A percentile compares a stretch with the other conserved stretches of the same genome.
Evolutionary conservation across 345 rosid genomes (phyloP).

Genomic region (Eucalyptus globulus): DNA sequence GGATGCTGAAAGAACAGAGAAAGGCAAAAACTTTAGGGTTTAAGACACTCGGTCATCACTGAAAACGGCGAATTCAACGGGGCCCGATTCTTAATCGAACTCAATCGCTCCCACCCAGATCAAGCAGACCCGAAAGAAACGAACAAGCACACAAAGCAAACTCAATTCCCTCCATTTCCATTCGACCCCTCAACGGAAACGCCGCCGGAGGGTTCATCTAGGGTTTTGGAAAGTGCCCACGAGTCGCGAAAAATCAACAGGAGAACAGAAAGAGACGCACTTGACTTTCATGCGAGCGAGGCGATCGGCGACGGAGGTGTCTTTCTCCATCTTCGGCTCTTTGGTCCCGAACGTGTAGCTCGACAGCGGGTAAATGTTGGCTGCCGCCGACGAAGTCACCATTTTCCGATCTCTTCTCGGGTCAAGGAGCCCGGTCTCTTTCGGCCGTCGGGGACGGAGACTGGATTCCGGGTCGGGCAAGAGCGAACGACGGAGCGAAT

Average conservation of each 20-base stretch:
- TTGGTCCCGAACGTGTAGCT: conserved; percentile 95
- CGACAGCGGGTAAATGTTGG: conserved; percentile 83
- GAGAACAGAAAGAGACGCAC: conserved; percentile 10
- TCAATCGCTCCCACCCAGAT: background rate
- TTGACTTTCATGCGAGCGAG: conserved; percentile 99
- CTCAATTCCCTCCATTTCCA: background rate
- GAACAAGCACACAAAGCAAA: background rate
- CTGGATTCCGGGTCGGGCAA: background rate
- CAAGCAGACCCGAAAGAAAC: background rate
- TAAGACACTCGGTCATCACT: background rate
- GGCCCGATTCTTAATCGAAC: background rate
- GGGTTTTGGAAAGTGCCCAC: conserved; percentile 13
- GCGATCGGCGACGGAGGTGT: conserved; percentile 93
- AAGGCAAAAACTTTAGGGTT: background rate
- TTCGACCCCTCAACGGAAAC: background rate
- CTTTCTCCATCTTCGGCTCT: conserved; percentile 95
- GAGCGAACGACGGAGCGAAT: background rate
- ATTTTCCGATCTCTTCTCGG: conserved; percentile 12
- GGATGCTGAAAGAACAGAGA: background rate
- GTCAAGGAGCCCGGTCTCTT: background rate
- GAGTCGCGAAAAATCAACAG: background rate
- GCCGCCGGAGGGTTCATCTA: conserved; percentile 10
- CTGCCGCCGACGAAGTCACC: conserved; percentile 77
- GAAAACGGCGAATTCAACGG: background rate
- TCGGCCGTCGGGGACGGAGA: background rate